Base-by-base conservation (phyloP, 129 eudicot genomes). In the Pittosporum tobira region DNA sequence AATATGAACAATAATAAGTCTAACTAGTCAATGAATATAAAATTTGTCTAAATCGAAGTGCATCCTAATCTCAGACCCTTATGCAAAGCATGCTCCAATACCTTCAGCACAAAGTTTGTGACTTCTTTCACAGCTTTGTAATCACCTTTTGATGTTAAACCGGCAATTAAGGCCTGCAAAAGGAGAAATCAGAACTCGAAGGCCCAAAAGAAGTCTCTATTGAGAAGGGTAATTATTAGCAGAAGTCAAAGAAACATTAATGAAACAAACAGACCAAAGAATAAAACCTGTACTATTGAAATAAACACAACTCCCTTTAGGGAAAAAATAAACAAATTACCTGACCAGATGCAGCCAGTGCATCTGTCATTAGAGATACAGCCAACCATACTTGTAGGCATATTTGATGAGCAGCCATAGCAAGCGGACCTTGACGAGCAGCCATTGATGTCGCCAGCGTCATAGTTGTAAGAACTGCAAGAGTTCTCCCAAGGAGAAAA, bases 381-480 rank as follows among this genome's bases (percentile, higher is more conserved):
- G 98, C 94, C 68, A 91, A 76, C 96, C 98, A 91, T 2, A 91
- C 88, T 75, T 91, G 96, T 31, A 78, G 25, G 74, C 96, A 91
- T 72, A 91, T 83, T 34, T 91, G 99, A 65, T 91, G 94, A 67
- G 94, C 99, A 70, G 99, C 94, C 99, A 91, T 86, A 30, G 98
- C 96, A 60, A 76, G 48, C 15, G 96, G 83, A 50, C 98, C 99
- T 75, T 86, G 99, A 24, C 94, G 90, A 51, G 96, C 94, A 70
- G 99, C 99, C 99, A 87, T 81, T 57, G 99, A 83, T 48, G 99
- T 76, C 15, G 61, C 96, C 20, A 83, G 66, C 59, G 99, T 87
- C 60, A 70, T 76, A 1, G 96, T 91, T 48, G 64, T 62, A 19
- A 91, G 88, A 60, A 77, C 85, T 34, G 94, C 73, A 48, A 91